Evolutionary conservation across 2,329 filamentous ascomycete species (phyloP).

Genomic region (Ophiosphaerella narmari): DNA sequence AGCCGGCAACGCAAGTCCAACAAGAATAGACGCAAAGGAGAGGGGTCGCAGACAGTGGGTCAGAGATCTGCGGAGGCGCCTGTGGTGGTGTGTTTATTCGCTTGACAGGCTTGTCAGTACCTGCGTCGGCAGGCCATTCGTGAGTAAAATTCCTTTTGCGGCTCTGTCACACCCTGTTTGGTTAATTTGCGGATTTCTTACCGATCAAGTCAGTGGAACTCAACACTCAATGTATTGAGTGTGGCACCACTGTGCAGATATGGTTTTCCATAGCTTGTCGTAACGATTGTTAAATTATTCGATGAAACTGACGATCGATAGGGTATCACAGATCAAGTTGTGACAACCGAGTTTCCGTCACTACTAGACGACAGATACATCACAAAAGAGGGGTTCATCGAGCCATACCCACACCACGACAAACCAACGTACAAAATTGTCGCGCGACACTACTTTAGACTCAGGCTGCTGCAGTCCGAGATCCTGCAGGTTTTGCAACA

Average conservation of each 20-base stretch:
- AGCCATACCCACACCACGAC: constrained; percentile 60
- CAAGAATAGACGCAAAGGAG: constrained; percentile 58
- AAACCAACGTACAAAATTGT: constrained; percentile 87
- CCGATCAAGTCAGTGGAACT: background rate
- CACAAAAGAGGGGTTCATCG: constrained; percentile 74
- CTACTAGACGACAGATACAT: constrained; percentile 87
- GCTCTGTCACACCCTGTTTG: background rate
- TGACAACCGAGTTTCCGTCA: constrained; percentile 93
- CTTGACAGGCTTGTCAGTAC: constrained; percentile 93
- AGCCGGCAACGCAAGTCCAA: constrained; percentile 22
- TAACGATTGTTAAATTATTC: background rate
- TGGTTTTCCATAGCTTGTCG: background rate
- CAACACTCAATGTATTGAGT: background rate
- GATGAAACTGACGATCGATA: constrained; percentile 14
- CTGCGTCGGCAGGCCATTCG: constrained; percentile 90
- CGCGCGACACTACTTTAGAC: constrained; percentile 87
- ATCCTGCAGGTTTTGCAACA: constrained; percentile 93
- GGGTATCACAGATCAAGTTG: constrained; percentile 89
- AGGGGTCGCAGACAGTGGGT: constrained; percentile 77
- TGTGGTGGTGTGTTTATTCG: constrained; percentile 98
- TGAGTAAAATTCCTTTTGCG: constrained; percentile 14
- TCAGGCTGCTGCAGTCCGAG: constrained; percentile 88
- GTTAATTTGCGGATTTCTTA: background rate
- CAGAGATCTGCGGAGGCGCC: constrained; percentile 79
- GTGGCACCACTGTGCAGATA: background rate